Base-by-base conservation (phyloP, 768 basidiomycete genomes). In the Austroboletus festivus region DNA sequence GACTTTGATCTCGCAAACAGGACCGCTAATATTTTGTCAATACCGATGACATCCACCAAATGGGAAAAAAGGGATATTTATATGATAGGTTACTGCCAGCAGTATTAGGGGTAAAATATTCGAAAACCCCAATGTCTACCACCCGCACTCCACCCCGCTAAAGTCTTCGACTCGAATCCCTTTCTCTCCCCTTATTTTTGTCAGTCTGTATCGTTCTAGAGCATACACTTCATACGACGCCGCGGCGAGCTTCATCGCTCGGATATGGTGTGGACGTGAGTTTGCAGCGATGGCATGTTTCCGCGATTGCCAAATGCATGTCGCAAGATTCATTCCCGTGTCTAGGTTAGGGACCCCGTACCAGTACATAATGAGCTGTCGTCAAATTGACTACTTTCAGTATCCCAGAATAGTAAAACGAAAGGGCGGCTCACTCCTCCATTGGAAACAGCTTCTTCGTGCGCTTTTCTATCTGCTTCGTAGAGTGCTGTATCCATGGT, bases 241-340 rank as follows among this genome's bases (percentile, higher is more conserved):
- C 9, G 78, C 80, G 0, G 95, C 87, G 5, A 95, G 79, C 51
- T 73, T 79, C 83, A 91, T 91, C 2, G 94, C 95, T 33, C 76
- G 76, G 47, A 86, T 77, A 59, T 97, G 95, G 48, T 86, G 77
- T 13, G 90, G 91, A 6, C 84, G 78, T 0, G 82, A 79, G 55
- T 82, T 91, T 1, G 93, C 93, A 4, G 82, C 83, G 22, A 83
- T 70, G 4, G 94, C 95, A 52, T 93, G 86, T 55, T 78, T 78
- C 6, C 93, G 83, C 35, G 87, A 90, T 69, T 88, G 85, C 94
- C 95, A 98, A 35, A 98, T 86, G 71, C 94, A 97, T 16, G 93
- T 96, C 8, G 94, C 93, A 46, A 96, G 80, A 66, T 97, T 97
- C 69, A 88, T 73, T 2, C 92, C 84, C 0, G 88, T 87, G 31